Base-by-base conservation (phyloP, 257 asterid genomes). In the Voacanga thouarsii region DNA sequence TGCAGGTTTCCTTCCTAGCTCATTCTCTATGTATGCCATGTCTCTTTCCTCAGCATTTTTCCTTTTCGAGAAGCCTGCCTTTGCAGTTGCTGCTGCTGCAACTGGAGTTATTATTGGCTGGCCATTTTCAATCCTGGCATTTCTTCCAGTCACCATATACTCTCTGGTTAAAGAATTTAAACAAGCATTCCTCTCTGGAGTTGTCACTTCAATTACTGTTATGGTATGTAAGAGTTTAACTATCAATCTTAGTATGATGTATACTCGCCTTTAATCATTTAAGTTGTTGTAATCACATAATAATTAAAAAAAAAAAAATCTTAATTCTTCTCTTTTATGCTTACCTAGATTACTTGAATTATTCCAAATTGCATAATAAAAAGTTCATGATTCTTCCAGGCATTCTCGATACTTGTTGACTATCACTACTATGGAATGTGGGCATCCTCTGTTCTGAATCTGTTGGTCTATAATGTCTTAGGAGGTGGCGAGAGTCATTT, bases 401-500 rank as follows among this genome's bases (percentile, higher is more conserved):
- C 82, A 80, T 80, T 90, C 66, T 96, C 99, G 9, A 80, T 88
- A 77, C 59, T 82, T 79, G 96, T 90, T 81, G 99, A 96, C 89
- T 77, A 90, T 86, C 12, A 77, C 84, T 93, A 89, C 91, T 96
- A 96, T 21, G 86, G 88, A 66, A 93, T 82, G 90, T 90, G 99
- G 97, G 90, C 98, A 55, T 96, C 99, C 61, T 93, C 99, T 33
- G 86, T 93, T 85, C 80, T 96, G 90, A 96, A 96, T 87, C 86
- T 96, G 80, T 79, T 92, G 90, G 74, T 88, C 53, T 96, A 96
- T 83, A 96, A 96, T 79, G 97, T 92, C 82, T 72, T 90, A 72
- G 97, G 98, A 45, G 99, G 99, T 77, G 99, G 99, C 61, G 97
- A 96, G 88, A 96, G 99, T 81, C 97, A 96, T 83, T 85, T 96